Evolutionary conservation across 23 red algal species (phyloP), one percentile per base, ranked within the genome.

Genomic region (Pyropia haitanensis): DNA sequence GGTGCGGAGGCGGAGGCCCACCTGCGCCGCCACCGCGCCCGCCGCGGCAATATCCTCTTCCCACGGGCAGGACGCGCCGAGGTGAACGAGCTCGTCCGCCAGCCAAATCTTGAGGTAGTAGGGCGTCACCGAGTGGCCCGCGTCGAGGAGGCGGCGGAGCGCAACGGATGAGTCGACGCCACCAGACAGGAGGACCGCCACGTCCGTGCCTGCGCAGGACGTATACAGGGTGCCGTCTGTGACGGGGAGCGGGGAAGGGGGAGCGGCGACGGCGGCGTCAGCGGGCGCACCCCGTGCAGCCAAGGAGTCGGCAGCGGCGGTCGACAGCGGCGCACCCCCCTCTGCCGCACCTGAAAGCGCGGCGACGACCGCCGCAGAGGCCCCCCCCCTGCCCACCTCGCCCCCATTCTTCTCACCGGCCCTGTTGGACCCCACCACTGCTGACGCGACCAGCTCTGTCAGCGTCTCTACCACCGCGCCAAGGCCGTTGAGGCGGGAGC

Each of bases 31-130:
- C 5, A 97, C 93, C 7, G 79, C 76, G 39, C 27, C 54, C 14
- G 93, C 93, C 54, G 90, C 81, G 20, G 53, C 24, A 13, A 97
- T 66, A 51, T 97, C 93, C 53, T 97, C 93, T 70, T 97, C 85
- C 93, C 93, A 97, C 27, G 93, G 93, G 55, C 93, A 97, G 16
- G 72, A 26, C 0, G 39, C 39, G 18, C 80, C 80, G 34, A 97
- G 54, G 59, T 97, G 80, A 7, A 79, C 75, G 24, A 90, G 51
- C 67, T 97, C 93, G 67, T 97, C 93, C 48, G 90, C 85, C 51
- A 97, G 73, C 93, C 93, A 97, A 25, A 97, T 90, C 51, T 90
- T 89, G 25, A 97, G 53, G 61, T 97, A 97, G 65, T 91, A 97
- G 4, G 93, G 78, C 26, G 67, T 64, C 34, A 67, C 56, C 49